These are phyloP conservation scores for Rubia tinctorum DNA, from an alignment of 305 asterid species.

Conservation along the genomic window DNA sequence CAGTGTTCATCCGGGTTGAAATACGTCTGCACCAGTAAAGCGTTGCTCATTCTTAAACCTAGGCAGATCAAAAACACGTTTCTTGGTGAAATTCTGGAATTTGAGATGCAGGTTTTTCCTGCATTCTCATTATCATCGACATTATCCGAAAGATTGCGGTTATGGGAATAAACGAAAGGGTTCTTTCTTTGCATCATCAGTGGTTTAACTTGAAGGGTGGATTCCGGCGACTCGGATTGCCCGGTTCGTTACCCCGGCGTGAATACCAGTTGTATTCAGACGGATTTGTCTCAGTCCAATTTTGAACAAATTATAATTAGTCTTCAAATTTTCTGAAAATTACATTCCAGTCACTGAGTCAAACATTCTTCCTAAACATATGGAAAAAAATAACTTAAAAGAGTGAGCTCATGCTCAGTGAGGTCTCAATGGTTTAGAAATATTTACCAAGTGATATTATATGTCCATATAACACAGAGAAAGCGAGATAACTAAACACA, in stretches of 20 bases:
- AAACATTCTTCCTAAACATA: too few species aligned
- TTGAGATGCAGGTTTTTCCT: conserved; percentile 3
- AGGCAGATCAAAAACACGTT: conserved; percentile 45
- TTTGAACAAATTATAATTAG: conserved; percentile 18
- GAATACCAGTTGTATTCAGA: neutral
- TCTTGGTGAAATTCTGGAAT: conserved; percentile 8
- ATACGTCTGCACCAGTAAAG: conserved; percentile 83
- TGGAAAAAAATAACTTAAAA: too few species aligned
- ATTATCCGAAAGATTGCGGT: neutral
- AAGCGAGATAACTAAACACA: too few species aligned
- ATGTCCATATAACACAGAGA: too few species aligned
- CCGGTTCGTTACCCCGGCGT: neutral
- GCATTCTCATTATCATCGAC: neutral
- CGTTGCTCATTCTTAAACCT: conserved; percentile 41
- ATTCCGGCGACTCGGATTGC: neutral
- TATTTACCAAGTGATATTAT: too few species aligned
- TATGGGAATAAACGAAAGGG: neutral
- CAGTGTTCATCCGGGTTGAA: conserved; percentile 99
- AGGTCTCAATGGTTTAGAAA: too few species aligned
- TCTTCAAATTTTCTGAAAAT: neutral
- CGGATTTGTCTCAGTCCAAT: neutral
- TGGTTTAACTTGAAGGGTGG: neutral
- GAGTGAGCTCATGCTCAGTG: too few species aligned
- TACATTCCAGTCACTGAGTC: neutral
- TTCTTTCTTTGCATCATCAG: conserved; percentile 21